Base-by-base conservation (phyloP, 2,329 filamentous ascomycete genomes). In the Calonectria henricotiae region DNA sequence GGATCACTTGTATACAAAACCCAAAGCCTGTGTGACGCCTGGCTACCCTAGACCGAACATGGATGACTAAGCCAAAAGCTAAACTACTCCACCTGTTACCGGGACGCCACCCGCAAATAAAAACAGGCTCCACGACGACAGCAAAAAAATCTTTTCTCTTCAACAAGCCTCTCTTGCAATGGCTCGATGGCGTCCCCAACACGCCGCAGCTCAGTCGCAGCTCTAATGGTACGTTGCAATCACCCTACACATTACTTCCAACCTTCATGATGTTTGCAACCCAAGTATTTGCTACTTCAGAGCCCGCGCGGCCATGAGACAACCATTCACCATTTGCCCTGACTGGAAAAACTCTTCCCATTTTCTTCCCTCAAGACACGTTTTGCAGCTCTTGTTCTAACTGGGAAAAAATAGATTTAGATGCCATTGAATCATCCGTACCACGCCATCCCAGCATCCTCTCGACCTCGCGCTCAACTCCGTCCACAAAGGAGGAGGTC, bases 241-340 rank as follows among this genome's bases (percentile, higher is more conserved):
- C 32, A 39, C 12, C 32, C 30, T 39, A 20, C 32, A 17, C 51
- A 17, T 8, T 23, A 2, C 32, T 9, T 5, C 51, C 35, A 51
- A 32, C 5, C 20, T n/a, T 17, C 20, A 58, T 58, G 51, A 58
- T 58, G 51, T 58, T 58, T 58, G 51, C 51, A 58, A 39, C 51
- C 49, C 51, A 58, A 58, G 51, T 58, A 58, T 58, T 58, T 58
- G 51, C 51, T 58, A 58, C 51, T 58, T 58, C 51, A 58, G 51
- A 58, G 51, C 51, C 51, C 32, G 23, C 51, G 51, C 13, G 51
- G 51, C 51, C 51, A 58, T 58, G 51, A 58, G 51, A 58, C 51
- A 17, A 58, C 35, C 23, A 58, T 58, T 58, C 51, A 58, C 51
- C 51, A 58, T 17, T 54, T 58, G 51, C 51, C 51, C 51, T 58